A percentile compares a stretch with the other conserved stretches of the same genome.
Conservation (phyloP, 2,329 filamentous ascomycete genomes). For the Phoma herbarum region DNA sequence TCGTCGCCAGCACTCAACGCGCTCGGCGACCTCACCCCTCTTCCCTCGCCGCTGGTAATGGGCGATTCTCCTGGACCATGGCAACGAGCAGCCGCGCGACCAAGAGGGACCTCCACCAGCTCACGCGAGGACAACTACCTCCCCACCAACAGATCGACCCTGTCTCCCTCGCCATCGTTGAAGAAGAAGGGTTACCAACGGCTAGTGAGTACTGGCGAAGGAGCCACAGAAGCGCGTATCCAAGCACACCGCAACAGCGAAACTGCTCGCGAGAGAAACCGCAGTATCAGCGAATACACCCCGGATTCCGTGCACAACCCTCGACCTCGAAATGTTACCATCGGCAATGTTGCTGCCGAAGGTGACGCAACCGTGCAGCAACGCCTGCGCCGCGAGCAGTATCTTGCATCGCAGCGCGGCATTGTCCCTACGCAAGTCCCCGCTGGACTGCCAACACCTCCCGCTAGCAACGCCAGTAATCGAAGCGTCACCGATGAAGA, state of each 20-base stretch:
- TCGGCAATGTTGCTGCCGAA: constrained; percentile 59
- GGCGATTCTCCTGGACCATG: constrained; percentile 55
- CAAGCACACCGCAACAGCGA: constrained; percentile 45
- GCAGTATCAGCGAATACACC: constrained; percentile 88
- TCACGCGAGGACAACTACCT: constrained; percentile 46
- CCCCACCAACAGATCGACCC: constrained; percentile 42
- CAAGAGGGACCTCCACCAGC: constrained; percentile 44
- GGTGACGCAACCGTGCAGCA: constrained; percentile 61
- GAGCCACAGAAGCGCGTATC: constrained; percentile 47
- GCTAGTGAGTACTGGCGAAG: constrained; percentile 53
- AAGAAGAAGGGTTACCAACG: constrained; percentile 60
- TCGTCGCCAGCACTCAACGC: constrained; percentile 59
- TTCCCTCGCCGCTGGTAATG: constrained; percentile 59
- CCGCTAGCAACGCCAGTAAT: constrained; percentile 73
- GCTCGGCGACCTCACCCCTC: constrained; percentile 60
- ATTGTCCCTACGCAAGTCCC: constrained; percentile 66
- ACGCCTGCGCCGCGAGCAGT: constrained; percentile 76
- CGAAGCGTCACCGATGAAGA: constrained; percentile 65
- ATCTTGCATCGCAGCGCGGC: constrained; percentile 81
- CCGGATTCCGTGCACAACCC: constrained; percentile 75
- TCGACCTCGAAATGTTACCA: constrained; percentile 74
- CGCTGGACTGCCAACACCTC: constrained; percentile 72
- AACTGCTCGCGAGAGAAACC: constrained; percentile 70
- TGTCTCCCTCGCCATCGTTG: constrained; percentile 51
- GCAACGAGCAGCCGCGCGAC: constrained; percentile 50